Conservation (phyloP, 2,329 filamentous ascomycete genomes). For the Fusarium fracticaudum region DNA sequence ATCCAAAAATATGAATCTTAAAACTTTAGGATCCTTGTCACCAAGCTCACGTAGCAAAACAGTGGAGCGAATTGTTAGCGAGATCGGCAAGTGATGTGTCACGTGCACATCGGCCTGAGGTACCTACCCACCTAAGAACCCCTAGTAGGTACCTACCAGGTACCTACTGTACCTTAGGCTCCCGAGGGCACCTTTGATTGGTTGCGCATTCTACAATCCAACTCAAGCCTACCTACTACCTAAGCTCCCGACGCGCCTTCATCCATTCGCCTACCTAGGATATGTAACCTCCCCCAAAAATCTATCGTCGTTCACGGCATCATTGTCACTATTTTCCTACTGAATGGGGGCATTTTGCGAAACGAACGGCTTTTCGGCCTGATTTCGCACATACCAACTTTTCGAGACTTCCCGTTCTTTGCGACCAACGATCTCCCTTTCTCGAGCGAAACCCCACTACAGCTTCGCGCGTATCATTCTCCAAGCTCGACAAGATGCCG, state of each 20-base stretch:
- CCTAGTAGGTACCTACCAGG: too few relatives aligned
- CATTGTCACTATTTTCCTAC: background rate
- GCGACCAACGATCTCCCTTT: background rate
- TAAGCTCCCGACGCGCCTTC: constrained; percentile 11
- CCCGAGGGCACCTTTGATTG: constrained; percentile 18
- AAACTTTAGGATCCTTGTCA: constrained; percentile 16
- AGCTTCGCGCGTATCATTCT: constrained; percentile 9
- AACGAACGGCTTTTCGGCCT: constrained; percentile 9
- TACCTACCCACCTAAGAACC: too few relatives aligned
- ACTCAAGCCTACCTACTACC: background rate
- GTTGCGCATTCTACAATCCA: constrained; percentile 27
- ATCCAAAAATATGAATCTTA: constrained; percentile 20
- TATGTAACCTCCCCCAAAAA: background rate
- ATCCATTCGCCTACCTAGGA: background rate
- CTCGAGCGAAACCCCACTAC: constrained; percentile 3
- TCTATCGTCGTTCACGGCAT: background rate
- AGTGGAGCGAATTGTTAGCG: background rate
- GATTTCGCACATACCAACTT: background rate
- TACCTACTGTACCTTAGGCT: too few relatives aligned
- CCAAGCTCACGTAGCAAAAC: background rate
- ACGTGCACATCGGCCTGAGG: constrained; percentile 13
- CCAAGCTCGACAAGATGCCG: constrained; percentile 68
- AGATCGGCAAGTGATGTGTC: background rate
- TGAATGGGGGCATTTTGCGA: constrained; percentile 1
- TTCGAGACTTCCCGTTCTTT: background rate